phyloP scores from a whole-genome alignment of 1,139 yeast genomes.

The Geotrichum europaeum region DNA sequence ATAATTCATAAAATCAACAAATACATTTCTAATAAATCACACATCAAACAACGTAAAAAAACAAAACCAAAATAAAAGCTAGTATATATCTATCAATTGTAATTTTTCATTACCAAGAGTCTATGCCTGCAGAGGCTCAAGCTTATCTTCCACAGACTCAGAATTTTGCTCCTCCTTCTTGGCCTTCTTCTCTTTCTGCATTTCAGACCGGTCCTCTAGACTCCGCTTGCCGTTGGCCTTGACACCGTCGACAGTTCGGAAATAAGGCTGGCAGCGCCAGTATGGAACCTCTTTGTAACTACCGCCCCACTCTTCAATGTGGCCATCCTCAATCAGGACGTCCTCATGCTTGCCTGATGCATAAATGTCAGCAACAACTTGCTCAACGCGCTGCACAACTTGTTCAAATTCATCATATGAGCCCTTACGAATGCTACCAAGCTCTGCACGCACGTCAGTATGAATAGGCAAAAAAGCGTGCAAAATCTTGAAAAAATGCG shows the following conservation, averaged over 20 bases:
- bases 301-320: constrained; percentile 67
- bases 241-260: constrained; percentile 75
- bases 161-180: neutral
- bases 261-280: constrained; percentile 96
- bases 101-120: neutral
- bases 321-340: constrained; percentile 46
- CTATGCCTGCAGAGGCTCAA: neutral
- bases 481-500: constrained; percentile 83
- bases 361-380: constrained; percentile 52
- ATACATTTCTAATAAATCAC: neutral
- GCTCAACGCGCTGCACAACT: constrained; percentile 64
- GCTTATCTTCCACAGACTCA: neutral
- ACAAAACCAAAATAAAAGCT: neutral
- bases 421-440: constrained; percentile 51
- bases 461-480: constrained; percentile 71
- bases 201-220: constrained; percentile 11
- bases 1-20: constrained; percentile 26
- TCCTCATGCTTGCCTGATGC: constrained; percentile 46
- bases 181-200: neutral
- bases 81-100: neutral
- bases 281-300: constrained; percentile 77
- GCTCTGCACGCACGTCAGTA: constrained; percentile 66
- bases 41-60: neutral
- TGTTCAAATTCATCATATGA: constrained; percentile 55
- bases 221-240: constrained; percentile 25